These are phyloP conservation scores for Handroanthus guayacan DNA, from an alignment of 257 asterid genomes.

Conservation along the genomic window DNA sequence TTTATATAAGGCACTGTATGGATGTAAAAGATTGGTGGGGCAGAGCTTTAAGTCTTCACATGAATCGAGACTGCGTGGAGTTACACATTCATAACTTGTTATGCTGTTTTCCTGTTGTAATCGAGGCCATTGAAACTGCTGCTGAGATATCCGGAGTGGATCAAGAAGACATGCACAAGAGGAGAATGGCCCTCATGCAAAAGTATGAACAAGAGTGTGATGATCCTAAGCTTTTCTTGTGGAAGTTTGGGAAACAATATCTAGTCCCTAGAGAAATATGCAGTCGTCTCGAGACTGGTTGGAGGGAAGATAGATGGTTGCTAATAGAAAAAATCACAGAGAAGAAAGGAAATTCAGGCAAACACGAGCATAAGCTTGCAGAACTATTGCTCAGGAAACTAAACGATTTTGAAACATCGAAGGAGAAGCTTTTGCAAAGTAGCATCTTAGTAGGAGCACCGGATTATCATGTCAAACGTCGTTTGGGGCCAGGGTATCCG, in stretches of 20 bases:
- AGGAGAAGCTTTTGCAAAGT: slow-evolving; percentile 51
- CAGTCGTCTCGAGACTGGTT: slow-evolving; percentile 56
- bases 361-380: slow-evolving; percentile 54
- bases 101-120: slow-evolving; percentile 72
- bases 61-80: slow-evolving; percentile 70
- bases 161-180: slow-evolving; percentile 68
- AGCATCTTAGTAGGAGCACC: slow-evolving; percentile 54
- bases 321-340: slow-evolving; percentile 54
- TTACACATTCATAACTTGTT: slow-evolving; percentile 77
- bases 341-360: slow-evolving; percentile 43
- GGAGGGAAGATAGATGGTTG: slow-evolving; percentile 79
- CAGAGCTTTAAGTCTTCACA: slow-evolving; percentile 70
- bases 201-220: slow-evolving; percentile 70
- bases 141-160: slow-evolving; percentile 77
- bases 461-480: slow-evolving; percentile 71
- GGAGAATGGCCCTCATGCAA: slow-evolving; percentile 51
- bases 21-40: slow-evolving; percentile 90
- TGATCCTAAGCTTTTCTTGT: slow-evolving; percentile 59
- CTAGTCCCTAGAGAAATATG: slow-evolving; percentile 63
- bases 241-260: slow-evolving; percentile 80
- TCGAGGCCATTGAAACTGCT: slow-evolving; percentile 89
- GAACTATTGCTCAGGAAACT: slow-evolving; percentile 65
- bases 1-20: slow-evolving; percentile 60
- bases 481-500: slow-evolving; percentile 54
- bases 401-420: slow-evolving; percentile 32